Base-by-base conservation (phyloP, 768 basidiomycete species). In the Vararia minispora region DNA sequence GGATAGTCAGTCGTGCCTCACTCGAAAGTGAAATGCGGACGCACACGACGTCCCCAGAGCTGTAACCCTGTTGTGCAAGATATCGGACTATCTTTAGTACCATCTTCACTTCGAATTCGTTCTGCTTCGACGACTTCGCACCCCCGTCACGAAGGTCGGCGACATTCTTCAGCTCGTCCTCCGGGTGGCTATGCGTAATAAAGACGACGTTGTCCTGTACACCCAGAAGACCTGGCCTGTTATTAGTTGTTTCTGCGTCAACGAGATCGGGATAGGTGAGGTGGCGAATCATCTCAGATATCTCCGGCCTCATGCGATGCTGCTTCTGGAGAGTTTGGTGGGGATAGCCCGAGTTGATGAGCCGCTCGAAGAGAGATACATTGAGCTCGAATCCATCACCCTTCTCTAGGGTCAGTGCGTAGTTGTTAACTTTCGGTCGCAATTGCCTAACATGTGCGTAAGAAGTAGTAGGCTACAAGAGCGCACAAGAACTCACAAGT, bases 261-360 rank as follows among this genome's bases (percentile, higher is more conserved):
- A 58, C 48, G 9, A 83, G 69, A 12, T 73, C 73, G 0, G 76
- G 76, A 46, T 84, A 83, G 0, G 79, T 82, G 12, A 83, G 61
- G 6, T 59, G 49, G 11, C 80, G 69, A 24, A 83, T 66, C 17
- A 81, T 58, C 0, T 64, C 48, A 5, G 81, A 78, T 10, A 83
- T 82, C 44, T 82, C 78, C 1, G 80, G 81, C 6, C 80, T 66
- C 81, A 83, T 83, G 10, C 81, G 72, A 49, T 82, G 80, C 43
- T 83, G 81, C 30, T 65, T 50, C 0, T 46, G 52, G 13, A 83
- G 67, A 0, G 66, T 73, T 33, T 56, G 46, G 50, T 83, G 79
- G 0, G 80, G 80, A 48, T 74, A 83, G 0, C 67, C 71, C 41
- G 66, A 66, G 8, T 71, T 52, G 14, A 81, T 72, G 2, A 82